Percentiles rank a stretch among this genome's conserved stretches.
Conservation (phyloP, 352 stramenopile species). For the Globisporangium splendens region DNA sequence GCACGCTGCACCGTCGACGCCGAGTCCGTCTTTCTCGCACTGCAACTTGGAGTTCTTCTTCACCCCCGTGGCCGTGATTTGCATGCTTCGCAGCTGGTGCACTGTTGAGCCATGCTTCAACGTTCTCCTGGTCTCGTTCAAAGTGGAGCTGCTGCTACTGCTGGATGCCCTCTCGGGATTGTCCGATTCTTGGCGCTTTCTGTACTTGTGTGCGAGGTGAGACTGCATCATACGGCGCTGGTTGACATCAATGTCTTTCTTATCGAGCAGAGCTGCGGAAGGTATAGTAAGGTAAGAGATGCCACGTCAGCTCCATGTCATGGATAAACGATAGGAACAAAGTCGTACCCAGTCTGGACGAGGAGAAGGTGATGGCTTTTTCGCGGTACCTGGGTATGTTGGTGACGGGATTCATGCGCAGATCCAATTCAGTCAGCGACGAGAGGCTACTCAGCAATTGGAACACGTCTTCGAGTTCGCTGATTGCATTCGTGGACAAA, state of each 20-base stretch:
- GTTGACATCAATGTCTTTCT: conserved; percentile 68
- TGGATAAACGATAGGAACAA: background rate
- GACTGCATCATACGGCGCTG: conserved; percentile 80
- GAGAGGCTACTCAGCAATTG: conserved; percentile 41
- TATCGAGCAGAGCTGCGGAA: conserved; percentile 51
- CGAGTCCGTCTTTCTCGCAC: conserved; percentile 24
- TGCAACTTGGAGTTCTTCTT: conserved; percentile 12
- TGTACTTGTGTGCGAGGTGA: conserved; percentile 73
- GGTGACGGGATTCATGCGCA: conserved; percentile 57
- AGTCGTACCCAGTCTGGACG: conserved; percentile 36
- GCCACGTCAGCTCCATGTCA: background rate
- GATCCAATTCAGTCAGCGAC: conserved; percentile 52
- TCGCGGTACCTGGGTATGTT: conserved; percentile 58
- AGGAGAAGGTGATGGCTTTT: conserved; percentile 73
- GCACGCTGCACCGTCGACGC: conserved; percentile 37
- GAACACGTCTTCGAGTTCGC: conserved; percentile 69
- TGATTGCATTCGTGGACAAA: conserved; percentile 59
- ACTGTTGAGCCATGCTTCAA: conserved; percentile 44
- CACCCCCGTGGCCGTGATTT: conserved; percentile 16
- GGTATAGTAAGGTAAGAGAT: background rate
- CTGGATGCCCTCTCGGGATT: conserved; percentile 10
- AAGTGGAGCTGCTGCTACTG: conserved; percentile 2
- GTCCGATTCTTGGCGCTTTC: conserved; percentile 40
- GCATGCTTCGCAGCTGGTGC: conserved; percentile 44
- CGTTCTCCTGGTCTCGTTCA: conserved; percentile 30